Percentiles rank a stretch among this genome's conserved stretches.
Conservation (phyloP, 805 yeast genomes). For the Nakazawaea pomicola region DNA sequence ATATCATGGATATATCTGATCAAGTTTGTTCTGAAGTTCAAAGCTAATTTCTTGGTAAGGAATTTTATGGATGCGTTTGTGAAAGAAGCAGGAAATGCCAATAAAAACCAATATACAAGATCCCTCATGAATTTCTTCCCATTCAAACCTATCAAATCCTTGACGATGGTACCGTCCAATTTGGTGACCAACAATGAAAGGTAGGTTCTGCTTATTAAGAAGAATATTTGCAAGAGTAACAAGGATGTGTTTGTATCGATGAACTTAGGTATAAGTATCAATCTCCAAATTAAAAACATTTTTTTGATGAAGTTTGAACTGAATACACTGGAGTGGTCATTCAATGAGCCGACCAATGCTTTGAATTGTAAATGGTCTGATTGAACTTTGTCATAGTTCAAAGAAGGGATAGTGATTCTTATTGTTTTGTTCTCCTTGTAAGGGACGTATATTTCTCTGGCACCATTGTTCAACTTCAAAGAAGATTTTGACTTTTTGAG, state of each 20-base stretch:
- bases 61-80: slow-evolving; percentile 87
- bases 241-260: slow-evolving; percentile 63
- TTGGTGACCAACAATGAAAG: slow-evolving; percentile 79
- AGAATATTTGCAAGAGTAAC: slow-evolving; percentile 64
- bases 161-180: slow-evolving; percentile 88
- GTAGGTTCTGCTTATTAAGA: slow-evolving; percentile 81
- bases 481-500: slow-evolving; percentile 30
- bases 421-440: slow-evolving; percentile 32
- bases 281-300: slow-evolving; percentile 66
- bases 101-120: slow-evolving; percentile 77
- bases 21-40: slow-evolving; percentile 80
- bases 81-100: slow-evolving; percentile 91
- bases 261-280: slow-evolving; percentile 71
- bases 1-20: slow-evolving; percentile 86
- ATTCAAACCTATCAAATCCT: slow-evolving; percentile 79
- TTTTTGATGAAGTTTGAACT: slow-evolving; percentile 70
- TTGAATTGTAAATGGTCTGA: slow-evolving; percentile 52
- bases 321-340: slow-evolving; percentile 15
- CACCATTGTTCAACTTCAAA: slow-evolving; percentile 36
- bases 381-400: slow-evolving; percentile 46
- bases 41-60: slow-evolving; percentile 67
- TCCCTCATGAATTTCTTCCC: slow-evolving; percentile 73
- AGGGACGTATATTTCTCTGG: slow-evolving; percentile 46
- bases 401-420: slow-evolving; percentile 41
- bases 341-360: slow-evolving; percentile 29